Conservation (phyloP, 257 asterid genomes). For the Plectranthus barbatus region DNA sequence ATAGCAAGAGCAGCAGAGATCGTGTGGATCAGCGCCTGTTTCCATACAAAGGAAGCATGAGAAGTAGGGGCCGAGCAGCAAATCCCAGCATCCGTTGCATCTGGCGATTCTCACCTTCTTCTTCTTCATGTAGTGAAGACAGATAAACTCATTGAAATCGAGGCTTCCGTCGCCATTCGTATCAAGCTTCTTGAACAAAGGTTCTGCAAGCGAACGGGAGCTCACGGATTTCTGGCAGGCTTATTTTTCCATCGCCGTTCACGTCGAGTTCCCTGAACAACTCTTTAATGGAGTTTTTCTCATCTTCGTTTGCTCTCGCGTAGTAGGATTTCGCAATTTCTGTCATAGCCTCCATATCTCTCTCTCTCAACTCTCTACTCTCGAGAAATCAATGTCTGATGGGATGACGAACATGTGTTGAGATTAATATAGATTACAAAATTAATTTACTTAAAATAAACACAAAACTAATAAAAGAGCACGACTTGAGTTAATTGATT, state of each 20-base stretch:
- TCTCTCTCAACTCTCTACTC: not conserved
- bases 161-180: conserved; percentile 23
- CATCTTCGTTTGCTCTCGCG: conserved; percentile 19
- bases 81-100: conserved; percentile 8
- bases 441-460: too few relatives aligned
- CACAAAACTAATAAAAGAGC: not conserved
- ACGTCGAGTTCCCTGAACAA: conserved; percentile 14
- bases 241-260: conserved; percentile 16
- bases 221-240: conserved; percentile 2
- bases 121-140: conserved; percentile 21
- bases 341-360: conserved; percentile 22
- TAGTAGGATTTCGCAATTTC: conserved; percentile 20
- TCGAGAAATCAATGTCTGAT: not conserved
- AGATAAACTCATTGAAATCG: conserved; percentile 9
- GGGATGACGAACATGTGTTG: not conserved
- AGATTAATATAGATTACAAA: not conserved
- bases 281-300: not conserved
- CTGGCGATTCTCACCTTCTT: not conserved
- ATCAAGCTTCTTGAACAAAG: conserved; percentile 18
- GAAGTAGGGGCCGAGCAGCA: conserved; percentile 21
- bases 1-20: conserved; percentile 27
- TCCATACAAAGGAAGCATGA: conserved; percentile 25
- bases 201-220: not conserved
- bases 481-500: not conserved
- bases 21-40: not conserved